Base-by-base conservation (phyloP, 1,139 yeast genomes). In the Debaryomyces singareniensis region DNA sequence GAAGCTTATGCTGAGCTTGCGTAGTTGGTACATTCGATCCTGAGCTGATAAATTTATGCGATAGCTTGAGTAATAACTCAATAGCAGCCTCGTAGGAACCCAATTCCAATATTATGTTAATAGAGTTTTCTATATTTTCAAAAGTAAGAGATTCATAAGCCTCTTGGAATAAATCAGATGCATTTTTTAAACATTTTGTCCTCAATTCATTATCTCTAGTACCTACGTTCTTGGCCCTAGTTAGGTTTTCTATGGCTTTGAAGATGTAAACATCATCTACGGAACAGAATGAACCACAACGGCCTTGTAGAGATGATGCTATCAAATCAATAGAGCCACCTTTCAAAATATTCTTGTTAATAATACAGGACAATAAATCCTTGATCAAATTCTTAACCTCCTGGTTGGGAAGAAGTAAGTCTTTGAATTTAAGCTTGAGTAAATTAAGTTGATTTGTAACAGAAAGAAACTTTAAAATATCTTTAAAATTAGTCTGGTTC, bases 241-340 rank as follows among this genome's bases (percentile, higher is more conserved):
- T 83, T 45, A 93, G 64, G 49, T 83, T 86, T 51, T 93, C 98
- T 44, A 87, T 77, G 0, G 97, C 98, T 55, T 91, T 84, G 64
- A 89, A 93, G 15, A 93, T 84, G 36, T 87, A 71, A 18, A 91
- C 96, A 56, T 93, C 98, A 44, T 84, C 86, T 7, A 95, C 77
- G 0, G 96, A 86, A 49, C 97, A 93, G 55, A 87, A 93, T 2
- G 95, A 80, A 2, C 95, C 95, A 62, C 98, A 93, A 40, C 94
- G 78, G 32, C 85, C 93, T 54, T 91, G 96, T 31, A 93, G 64
- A 2, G 93, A 79, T 20, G 80, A 76, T 1, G 97, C 94, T 34
- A 91, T 86, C 31, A 81, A 68, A 49, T 91, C 98, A 30, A 93
- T 91, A 0, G 95, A 82, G 2, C 87, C 93, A n/a, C 98, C 98